phyloP scores from a whole-genome alignment of 768 basidiomycete genomes.

The Russula sp. region DNA sequence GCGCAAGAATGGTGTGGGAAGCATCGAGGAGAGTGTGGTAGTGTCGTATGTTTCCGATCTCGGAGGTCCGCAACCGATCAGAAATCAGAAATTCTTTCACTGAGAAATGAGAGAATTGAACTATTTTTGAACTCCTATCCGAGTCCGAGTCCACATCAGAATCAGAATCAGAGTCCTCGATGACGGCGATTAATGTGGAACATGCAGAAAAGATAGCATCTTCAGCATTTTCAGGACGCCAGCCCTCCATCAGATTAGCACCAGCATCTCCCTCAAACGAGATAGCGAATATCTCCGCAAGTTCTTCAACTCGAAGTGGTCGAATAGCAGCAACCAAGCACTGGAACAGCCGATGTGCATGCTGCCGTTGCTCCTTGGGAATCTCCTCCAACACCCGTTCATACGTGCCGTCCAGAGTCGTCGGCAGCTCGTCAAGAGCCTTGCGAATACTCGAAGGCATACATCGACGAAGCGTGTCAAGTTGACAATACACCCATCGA shows the following conservation, averaged over 20 bases:
- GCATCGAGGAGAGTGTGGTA: too few species aligned
- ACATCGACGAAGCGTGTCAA: not conserved
- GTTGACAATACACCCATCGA: not conserved
- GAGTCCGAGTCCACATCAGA: too few species aligned
- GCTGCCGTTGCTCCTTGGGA: not conserved
- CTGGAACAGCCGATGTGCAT: not conserved
- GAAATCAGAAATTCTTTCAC: too few species aligned
- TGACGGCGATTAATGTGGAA: not conserved
- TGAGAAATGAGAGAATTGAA: too few species aligned
- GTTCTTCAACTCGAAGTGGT: not conserved
- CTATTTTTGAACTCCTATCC: too few species aligned
- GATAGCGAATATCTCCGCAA: not conserved
- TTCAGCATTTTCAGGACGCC: not conserved
- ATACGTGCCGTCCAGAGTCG: not conserved
- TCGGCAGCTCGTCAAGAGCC: not conserved
- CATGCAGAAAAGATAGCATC: not conserved
- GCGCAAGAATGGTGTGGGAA: too few species aligned
- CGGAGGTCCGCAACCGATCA: too few species aligned
- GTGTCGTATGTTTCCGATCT: too few species aligned
- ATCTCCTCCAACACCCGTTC: not conserved
- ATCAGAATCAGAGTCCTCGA: too few species aligned
- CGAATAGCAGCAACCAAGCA: not conserved
- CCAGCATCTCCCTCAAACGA: not conserved
- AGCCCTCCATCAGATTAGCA: not conserved
- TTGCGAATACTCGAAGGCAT: not conserved